These are phyloP conservation scores for Aspergillus carlsbadensis DNA, from an alignment of 495 filamentous ascomycete species.

Conservation along the genomic window DNA sequence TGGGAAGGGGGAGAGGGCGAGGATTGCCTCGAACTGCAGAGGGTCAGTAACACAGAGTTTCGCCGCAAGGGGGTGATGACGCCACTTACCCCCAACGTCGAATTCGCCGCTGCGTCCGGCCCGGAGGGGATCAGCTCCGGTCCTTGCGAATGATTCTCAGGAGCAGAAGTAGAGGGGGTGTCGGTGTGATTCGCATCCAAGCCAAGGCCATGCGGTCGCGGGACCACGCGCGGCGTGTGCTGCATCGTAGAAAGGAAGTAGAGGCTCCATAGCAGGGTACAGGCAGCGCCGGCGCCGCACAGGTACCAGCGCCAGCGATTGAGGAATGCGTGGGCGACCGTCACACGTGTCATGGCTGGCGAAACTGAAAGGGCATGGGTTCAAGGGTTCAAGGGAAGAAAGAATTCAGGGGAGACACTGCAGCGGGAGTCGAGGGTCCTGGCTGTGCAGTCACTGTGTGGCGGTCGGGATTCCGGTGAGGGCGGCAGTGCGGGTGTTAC, in stretches of 20 bases:
- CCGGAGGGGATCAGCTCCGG: not conserved
- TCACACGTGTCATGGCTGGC: not conserved
- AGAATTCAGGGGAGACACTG: no score
- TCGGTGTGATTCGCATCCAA: no score
- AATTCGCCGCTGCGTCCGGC: not conserved
- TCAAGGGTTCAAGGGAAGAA: no score
- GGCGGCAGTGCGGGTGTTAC: no score
- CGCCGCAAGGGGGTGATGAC: no score
- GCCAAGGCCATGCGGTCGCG: not conserved
- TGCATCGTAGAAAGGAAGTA: not conserved
- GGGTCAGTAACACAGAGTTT: no score
- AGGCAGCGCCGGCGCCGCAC: not conserved
- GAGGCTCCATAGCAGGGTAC: constrained; percentile 2
- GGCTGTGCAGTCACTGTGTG: no score
- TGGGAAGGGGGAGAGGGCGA: constrained; percentile 14
- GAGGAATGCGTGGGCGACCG: not conserved
- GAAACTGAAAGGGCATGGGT: no score
- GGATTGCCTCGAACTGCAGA: constrained; percentile 18
- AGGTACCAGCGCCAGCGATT: constrained; percentile 11
- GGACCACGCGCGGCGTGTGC: not conserved
- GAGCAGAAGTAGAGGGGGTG: not conserved
- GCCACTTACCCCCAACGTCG: constrained; percentile 9
- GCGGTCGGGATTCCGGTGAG: no score
- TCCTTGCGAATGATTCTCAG: not conserved
- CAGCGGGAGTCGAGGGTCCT: no score